Evolutionary conservation across 768 basidiomycete species (phyloP), one percentile per base, ranked within the genome.

Genomic region (Phanerochaete sordida): DNA sequence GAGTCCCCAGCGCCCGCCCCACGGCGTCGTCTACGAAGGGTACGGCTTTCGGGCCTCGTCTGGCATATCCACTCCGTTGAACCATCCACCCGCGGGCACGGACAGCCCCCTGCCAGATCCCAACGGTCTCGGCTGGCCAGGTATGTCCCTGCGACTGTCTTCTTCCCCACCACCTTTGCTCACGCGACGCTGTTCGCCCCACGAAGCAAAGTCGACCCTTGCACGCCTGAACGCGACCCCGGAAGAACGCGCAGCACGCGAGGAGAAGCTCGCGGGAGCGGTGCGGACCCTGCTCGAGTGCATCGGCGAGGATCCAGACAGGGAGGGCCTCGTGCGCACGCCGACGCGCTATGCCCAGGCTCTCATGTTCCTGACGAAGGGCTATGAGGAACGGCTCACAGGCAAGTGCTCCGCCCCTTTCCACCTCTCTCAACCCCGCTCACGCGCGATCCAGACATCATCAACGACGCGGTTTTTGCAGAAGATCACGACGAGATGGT

Each of bases 401-500:
- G 93, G 95, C 94, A 57, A n/a, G n/a, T n/a, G n/a, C n/a, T n/a
- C n/a, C n/a, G n/a, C n/a, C n/a, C n/a, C n/a, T n/a, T n/a, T n/a
- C n/a, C n/a, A n/a, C n/a, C n/a, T n/a, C n/a, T n/a, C n/a, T n/a
- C n/a, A n/a, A n/a, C n/a, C n/a, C n/a, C n/a, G n/a, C n/a, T n/a
- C n/a, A n/a, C n/a, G n/a, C n/a, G n/a, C 35, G 52, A 50, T 56
- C 9, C 70, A 94, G 97, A 99, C 72, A 95, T 98, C 68, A 97
- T 98, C 64, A 98, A 98, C 75, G 93, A 96, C 79, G 97, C 97
- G 59, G 86, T 99, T 39, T 99, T 99, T 71, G 89, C 93, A 46
- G 97, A 99, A 74, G 94, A 99, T 75, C 97, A 99, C 77, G 97
- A 98, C 68, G 97, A 99, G 75, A 96, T 99, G 94, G 97, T 99